A percentile compares a stretch with the other conserved stretches of the same genome.
phyloP scores from a whole-genome alignment of 768 basidiomycete species.

The Trametes punicea region DNA sequence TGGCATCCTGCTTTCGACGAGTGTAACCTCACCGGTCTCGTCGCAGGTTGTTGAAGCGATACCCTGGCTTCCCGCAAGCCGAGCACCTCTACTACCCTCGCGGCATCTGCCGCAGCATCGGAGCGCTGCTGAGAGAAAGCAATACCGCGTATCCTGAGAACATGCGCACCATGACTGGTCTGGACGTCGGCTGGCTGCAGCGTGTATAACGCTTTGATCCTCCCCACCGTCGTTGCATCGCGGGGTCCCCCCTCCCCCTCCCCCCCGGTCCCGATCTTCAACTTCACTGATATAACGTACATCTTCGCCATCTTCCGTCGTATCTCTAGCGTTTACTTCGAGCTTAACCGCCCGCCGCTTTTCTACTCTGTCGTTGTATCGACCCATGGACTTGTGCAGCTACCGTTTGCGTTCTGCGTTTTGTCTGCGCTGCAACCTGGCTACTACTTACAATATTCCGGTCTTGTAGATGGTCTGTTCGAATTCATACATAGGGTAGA shows the following conservation, averaged over 20 bases:
- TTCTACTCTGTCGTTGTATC: conserved; percentile 1
- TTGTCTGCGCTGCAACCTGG: neutral
- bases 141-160: conserved; percentile 71
- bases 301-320: conserved; percentile 4
- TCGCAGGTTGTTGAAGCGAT: conserved; percentile 58
- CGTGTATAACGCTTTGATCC: conserved; percentile 25
- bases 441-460: neutral
- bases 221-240: neutral
- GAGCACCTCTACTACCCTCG: conserved; percentile 84
- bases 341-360: neutral
- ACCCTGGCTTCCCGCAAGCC: conserved; percentile 84
- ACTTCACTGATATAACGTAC: neutral
- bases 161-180: conserved; percentile 73
- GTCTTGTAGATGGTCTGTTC: neutral
- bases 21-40: neutral
- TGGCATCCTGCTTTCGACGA: neutral
- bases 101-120: conserved; percentile 69
- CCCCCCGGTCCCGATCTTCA: neutral
- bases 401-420: neutral
- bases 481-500: conserved; percentile 3
- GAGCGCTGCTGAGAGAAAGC: conserved; percentile 70
- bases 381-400: neutral
- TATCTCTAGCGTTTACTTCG: neutral
- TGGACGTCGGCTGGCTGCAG: conserved; percentile 79
- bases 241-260: neutral